Percentiles rank a stretch among this genome's conserved stretches.
phyloP scores from a whole-genome alignment of 2,329 filamentous ascomycete species.

The Trichocomaceae sp. region DNA sequence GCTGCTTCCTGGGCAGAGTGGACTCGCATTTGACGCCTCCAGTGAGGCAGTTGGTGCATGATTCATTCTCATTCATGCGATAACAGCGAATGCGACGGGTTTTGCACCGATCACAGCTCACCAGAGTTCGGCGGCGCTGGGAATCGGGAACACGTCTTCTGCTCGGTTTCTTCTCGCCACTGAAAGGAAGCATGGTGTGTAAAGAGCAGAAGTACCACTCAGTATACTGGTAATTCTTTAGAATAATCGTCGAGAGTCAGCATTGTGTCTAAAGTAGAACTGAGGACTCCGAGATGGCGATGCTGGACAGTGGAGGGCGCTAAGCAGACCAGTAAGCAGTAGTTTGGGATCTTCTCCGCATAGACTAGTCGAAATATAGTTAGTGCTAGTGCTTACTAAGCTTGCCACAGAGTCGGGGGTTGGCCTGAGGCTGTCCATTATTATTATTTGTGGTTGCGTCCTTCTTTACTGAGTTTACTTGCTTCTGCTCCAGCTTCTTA shows the following conservation, averaged over 20 bases:
- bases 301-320: not conserved
- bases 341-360: not conserved
- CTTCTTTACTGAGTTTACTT: too few relatives aligned
- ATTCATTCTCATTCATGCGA: constrained; percentile 13
- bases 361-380: not conserved
- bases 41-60: constrained; percentile 10
- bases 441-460: not conserved
- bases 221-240: not conserved
- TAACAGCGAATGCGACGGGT: constrained; percentile 12
- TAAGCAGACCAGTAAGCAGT: not conserved
- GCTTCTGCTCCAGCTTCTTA: too few relatives aligned
- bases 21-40: constrained; percentile 11
- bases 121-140: constrained; percentile 5
- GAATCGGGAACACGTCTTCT: constrained; percentile 8
- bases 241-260: not conserved
- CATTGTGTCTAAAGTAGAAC: not conserved
- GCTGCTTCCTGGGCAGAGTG: constrained; percentile 12
- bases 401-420: not conserved
- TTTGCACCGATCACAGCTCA: constrained; percentile 14
- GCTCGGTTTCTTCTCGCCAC: constrained; percentile 3
- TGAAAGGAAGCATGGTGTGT: constrained; percentile 1
- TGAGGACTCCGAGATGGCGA: not conserved
- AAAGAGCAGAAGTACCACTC: not conserved
- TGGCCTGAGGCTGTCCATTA: not conserved
- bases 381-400: not conserved